Evolutionary conservation across 2,329 filamentous ascomycete species (phyloP), one percentile per base, ranked within the genome.

Genomic region (Exserohilum rostratum): DNA sequence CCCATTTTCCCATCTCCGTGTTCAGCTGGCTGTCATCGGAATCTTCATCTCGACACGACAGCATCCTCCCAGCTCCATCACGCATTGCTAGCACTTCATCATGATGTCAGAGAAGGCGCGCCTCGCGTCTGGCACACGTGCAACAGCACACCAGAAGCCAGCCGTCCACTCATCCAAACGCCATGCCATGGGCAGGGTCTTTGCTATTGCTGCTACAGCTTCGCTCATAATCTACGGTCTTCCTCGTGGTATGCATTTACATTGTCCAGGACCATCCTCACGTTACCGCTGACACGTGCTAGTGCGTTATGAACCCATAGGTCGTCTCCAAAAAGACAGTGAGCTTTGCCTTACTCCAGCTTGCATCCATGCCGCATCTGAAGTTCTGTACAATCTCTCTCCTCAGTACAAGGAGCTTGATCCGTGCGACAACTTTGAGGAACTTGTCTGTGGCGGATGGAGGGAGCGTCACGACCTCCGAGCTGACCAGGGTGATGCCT

Each of bases 391-490:
- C 59, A 87, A 85, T 55, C 74, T 89, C 12, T 83, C 85, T 13
- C 83, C 85, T 6, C 77, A 86, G 46, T 87, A 89, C 71, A 78
- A 83, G 55, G 73, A 84, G 2, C 77, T 90, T 34, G 86, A 90
- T 67, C 84, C 88, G 1, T 91, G 88, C 64, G 82, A 79, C n/a
- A 75, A 90, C 65, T 91, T 91, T 55, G 85, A 89, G 55, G 79
- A 86, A 68, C 81, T 86, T 51, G 85, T 86, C 17, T 90, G 88
- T 63, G 87, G 85, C 50, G 87, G 87, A 10, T 90, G 87, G 83
- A 78, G 82, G 47, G 79, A 84, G 18, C 80, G 78, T 9, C 83
- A 90, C 73, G 87, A 89, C 64, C 81, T 90, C 53, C 83, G 87
- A 3, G 76, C 85, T 3, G 88, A 90, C 65, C 83, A 87, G 58